These are phyloP conservation scores for Millerozyma acaciae DNA, from an alignment of 805 yeast genomes.

Conservation along the genomic window DNA sequence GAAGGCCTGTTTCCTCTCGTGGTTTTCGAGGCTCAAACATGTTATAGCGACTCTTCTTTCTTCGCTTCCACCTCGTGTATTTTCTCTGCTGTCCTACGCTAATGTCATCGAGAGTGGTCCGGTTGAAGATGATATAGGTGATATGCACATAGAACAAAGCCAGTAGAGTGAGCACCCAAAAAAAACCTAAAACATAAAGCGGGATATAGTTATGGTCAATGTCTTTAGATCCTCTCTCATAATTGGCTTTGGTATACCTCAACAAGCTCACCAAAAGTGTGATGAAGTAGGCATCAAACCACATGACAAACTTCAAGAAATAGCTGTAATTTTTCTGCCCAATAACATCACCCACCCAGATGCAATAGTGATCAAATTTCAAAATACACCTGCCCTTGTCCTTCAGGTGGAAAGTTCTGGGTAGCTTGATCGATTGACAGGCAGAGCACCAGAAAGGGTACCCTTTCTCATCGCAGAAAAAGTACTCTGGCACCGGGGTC, in stretches of 20 bases:
- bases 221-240: conserved; percentile 19
- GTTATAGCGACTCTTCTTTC: conserved; percentile 2
- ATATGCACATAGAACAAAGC: conserved; percentile 43
- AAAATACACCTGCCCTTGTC: conserved; percentile 57
- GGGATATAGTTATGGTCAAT: conserved; percentile 49
- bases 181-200: conserved; percentile 40
- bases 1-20: conserved; percentile 23
- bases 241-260: conserved; percentile 19
- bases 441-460: conserved; percentile 71
- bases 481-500: conserved; percentile 51
- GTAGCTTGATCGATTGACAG: conserved; percentile 63
- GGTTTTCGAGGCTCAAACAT: conserved; percentile 6
- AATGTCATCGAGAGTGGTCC: conserved; percentile 60
- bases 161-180: conserved; percentile 43
- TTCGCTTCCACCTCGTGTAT: conserved; percentile 22
- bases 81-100: conserved; percentile 28
- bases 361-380: conserved; percentile 79
- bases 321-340: conserved; percentile 63
- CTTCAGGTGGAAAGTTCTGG: conserved; percentile 69
- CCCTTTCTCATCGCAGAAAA: conserved; percentile 69
- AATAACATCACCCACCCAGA: conserved; percentile 69
- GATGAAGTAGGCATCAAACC: conserved; percentile 35
- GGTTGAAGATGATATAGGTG: conserved; percentile 43
- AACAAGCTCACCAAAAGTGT: conserved; percentile 20
- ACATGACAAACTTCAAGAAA: conserved; percentile 51